Evolutionary conservation across 2,329 filamentous ascomycete genomes (phyloP).

Genomic region (Penicillium rolfsii): DNA sequence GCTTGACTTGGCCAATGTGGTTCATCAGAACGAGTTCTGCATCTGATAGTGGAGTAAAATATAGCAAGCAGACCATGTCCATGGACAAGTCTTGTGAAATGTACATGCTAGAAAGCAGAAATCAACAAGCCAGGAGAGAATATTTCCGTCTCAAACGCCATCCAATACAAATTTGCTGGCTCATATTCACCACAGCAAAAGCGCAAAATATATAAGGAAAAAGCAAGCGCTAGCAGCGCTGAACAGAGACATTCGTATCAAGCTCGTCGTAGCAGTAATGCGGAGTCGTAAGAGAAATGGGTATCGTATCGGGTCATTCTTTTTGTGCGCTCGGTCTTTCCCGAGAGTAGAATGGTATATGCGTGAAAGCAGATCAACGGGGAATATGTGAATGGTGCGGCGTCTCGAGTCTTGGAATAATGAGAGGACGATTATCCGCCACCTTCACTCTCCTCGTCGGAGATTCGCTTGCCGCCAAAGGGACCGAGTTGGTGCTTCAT

Average conservation of each 20-base stretch:
- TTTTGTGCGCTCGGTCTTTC: not conserved
- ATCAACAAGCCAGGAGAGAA: not conserved
- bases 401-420: not conserved
- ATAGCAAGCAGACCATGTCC: slow-evolving; percentile 12
- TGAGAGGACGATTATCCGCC: slow-evolving; percentile 16
- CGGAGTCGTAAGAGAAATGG: slow-evolving; percentile 2
- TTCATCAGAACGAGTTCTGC: slow-evolving; percentile 5
- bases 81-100: slow-evolving; percentile 13
- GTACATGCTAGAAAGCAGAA: slow-evolving; percentile 11
- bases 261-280: slow-evolving; percentile 4
- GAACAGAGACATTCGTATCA: not conserved
- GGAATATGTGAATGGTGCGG: not conserved
- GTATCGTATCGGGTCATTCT: slow-evolving; percentile 16
- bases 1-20: not conserved
- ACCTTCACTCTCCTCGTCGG: slow-evolving; percentile 39
- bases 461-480: slow-evolving; percentile 34
- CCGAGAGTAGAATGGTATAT: not conserved
- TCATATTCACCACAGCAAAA: not conserved
- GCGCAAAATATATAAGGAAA: not conserved
- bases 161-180: not conserved
- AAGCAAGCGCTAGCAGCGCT: not conserved
- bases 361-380: not conserved
- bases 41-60: slow-evolving; percentile 5
- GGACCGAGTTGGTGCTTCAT: slow-evolving; percentile 39
- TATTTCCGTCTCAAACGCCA: slow-evolving; percentile 5